Evolutionary conservation across 208 protist genomes (phyloP).

Genomic region (Leishmania gerbilli): DNA sequence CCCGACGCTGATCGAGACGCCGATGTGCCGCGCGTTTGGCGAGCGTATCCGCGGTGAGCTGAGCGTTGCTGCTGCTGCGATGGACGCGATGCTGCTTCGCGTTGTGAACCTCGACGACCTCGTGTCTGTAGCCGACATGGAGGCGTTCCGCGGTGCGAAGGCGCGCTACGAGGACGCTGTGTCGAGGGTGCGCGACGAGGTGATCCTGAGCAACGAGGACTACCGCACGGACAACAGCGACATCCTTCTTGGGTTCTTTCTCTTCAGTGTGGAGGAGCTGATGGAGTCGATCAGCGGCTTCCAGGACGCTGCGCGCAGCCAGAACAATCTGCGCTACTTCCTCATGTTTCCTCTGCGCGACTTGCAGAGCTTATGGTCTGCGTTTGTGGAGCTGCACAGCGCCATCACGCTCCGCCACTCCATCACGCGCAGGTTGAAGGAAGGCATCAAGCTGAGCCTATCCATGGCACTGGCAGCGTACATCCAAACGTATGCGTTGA

Average conservation of each 20-base stretch:
- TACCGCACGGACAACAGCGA: constrained; percentile 83
- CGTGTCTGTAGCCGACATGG: constrained; percentile 60
- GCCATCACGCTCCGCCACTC: constrained; percentile 48
- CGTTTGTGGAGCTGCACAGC: constrained; percentile 40
- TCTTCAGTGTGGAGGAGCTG: constrained; percentile 84
- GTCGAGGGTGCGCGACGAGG: constrained; percentile 67
- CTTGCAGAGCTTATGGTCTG: constrained; percentile 51
- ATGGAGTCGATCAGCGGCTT: constrained; percentile 68
- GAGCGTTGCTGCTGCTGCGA: constrained; percentile 57
- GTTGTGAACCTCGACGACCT: constrained; percentile 64
- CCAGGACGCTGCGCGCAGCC: constrained; percentile 37
- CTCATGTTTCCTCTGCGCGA: constrained; percentile 55
- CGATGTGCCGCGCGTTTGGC: constrained; percentile 70
- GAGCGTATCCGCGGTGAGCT: constrained; percentile 54
- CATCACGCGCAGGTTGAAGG: constrained; percentile 81
- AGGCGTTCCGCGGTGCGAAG: constrained; percentile 49
- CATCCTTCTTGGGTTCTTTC: constrained; percentile 82
- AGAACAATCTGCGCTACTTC: constrained; percentile 63
- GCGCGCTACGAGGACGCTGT: constrained; percentile 71
- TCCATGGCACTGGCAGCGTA: constrained; percentile 70
- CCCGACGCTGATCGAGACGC: constrained; percentile 66
- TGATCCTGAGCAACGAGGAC: constrained; percentile 83
- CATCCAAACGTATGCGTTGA: constrained; percentile 80
- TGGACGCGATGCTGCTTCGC: constrained; percentile 78
- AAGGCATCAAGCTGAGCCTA: constrained; percentile 79